Evolutionary conservation across 148 eudicot genomes (phyloP).

Genomic region (Oxyria digyna): DNA sequence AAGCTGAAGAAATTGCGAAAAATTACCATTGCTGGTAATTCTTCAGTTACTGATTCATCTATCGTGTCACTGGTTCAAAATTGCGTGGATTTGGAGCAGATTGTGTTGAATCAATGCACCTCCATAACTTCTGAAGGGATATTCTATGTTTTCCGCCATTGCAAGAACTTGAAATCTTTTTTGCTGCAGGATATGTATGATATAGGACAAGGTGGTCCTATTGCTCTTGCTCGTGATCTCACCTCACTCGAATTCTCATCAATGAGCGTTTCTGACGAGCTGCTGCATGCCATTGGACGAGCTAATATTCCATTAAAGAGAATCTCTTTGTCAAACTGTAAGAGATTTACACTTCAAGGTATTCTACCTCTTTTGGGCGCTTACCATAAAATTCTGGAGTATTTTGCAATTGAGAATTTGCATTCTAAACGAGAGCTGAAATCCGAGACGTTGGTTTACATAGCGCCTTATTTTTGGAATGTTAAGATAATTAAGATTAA

Average conservation of each 20-base stretch:
- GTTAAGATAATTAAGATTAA: conserved; percentile 30
- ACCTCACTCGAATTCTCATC: conserved; percentile 22
- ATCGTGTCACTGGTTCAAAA: conserved; percentile 26
- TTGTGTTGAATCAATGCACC: conserved; percentile 24
- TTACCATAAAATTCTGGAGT: conserved; percentile 24
- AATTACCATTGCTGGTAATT: conserved; percentile 38
- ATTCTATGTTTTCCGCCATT: conserved; percentile 12
- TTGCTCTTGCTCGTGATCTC: conserved; percentile 18
- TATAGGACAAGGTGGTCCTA: conserved; percentile 12
- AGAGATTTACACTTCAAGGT: conserved; percentile 24
- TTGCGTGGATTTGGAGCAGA: conserved; percentile 34
- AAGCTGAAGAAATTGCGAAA: conserved; percentile 24
- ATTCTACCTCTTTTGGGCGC: conserved; percentile 22
- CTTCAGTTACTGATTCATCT: conserved; percentile 34
- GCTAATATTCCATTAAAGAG: conserved; percentile 41
- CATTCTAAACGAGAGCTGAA: conserved; percentile 12
- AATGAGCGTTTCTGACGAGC: conserved; percentile 34
- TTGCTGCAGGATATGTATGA: conserved; percentile 20
- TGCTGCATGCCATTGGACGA: conserved; percentile 26
- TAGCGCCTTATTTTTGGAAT: conserved; percentile 26
- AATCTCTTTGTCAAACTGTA: conserved; percentile 22
- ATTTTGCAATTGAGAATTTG: conserved; percentile 21
- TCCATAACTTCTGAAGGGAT: conserved; percentile 34
- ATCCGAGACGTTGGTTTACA: not conserved
- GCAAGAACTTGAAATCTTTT: conserved; percentile 22